Evolutionary conservation across 2,329 filamentous ascomycete species (phyloP).

Genomic region (Graphilbum ipis-grandicollis): DNA sequence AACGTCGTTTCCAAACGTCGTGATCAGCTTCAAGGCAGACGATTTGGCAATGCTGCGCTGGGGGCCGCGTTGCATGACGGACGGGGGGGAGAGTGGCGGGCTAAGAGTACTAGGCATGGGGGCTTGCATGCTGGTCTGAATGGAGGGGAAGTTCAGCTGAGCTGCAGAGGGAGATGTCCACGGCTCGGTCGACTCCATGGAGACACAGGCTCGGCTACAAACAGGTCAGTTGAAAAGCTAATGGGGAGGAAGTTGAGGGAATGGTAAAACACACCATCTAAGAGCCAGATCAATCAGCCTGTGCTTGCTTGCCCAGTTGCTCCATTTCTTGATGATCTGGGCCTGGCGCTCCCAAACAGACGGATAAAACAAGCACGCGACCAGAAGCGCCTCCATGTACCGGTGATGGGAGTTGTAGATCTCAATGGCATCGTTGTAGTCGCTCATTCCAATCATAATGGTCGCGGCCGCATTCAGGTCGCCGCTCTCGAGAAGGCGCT

Average conservation of each 20-base stretch:
- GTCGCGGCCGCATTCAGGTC: slow-evolving; percentile 86
- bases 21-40: slow-evolving; percentile 78
- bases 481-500: slow-evolving; percentile 72
- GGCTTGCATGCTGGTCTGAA: slow-evolving; percentile 19
- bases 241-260: neutral
- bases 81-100: slow-evolving; percentile 58
- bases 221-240: too few species aligned
- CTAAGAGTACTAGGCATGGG: slow-evolving; percentile 46
- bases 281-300: slow-evolving; percentile 83
- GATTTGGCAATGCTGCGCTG: slow-evolving; percentile 56
- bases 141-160: slow-evolving; percentile 32
- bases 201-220: slow-evolving; percentile 67
- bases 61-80: slow-evolving; percentile 34
- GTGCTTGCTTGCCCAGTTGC: slow-evolving; percentile 74
- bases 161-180: slow-evolving; percentile 73
- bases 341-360: slow-evolving; percentile 82
- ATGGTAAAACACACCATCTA: slow-evolving; percentile 35
- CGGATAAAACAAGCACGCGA: slow-evolving; percentile 70
- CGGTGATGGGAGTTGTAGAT: slow-evolving; percentile 84
- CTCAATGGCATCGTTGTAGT: slow-evolving; percentile 87
- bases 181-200: slow-evolving; percentile 65
- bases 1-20: slow-evolving; percentile 55
- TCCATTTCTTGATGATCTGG: slow-evolving; percentile 83
- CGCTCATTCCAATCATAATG: slow-evolving; percentile 81
- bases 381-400: slow-evolving; percentile 82